A percentile compares a stretch with the other conserved stretches of the same genome.
Evolutionary conservation across 2,329 filamentous ascomycete species (phyloP).

Genomic region (Amylocarpus encephaloides): DNA sequence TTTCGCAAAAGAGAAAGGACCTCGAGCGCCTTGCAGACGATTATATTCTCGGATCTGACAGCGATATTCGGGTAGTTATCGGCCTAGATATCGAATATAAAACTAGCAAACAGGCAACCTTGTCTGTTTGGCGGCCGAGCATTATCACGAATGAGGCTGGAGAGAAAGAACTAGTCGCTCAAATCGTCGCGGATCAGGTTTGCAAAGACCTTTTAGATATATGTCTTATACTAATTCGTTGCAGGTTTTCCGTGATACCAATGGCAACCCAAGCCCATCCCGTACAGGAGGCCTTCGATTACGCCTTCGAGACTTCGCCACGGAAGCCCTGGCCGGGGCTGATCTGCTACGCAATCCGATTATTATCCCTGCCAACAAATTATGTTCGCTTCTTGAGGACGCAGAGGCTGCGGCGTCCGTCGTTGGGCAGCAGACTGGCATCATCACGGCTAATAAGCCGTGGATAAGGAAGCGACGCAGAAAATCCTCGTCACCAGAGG

Average conservation of each 20-base stretch:
- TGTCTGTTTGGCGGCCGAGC: slow-evolving; percentile 30
- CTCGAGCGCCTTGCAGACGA: slow-evolving; percentile 28
- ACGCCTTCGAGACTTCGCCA: slow-evolving; percentile 12
- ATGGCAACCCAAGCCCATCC: slow-evolving; percentile 13
- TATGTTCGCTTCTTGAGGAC: slow-evolving; percentile 12
- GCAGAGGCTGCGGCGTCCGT: slow-evolving; percentile 9
- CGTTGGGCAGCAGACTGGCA: slow-evolving; percentile 13
- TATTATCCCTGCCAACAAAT: slow-evolving; percentile 10
- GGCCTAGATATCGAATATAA: slow-evolving; percentile 32
- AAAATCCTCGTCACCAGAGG: slow-evolving; percentile 14
- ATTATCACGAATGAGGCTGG: slow-evolving; percentile 18
- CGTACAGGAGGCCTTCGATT: slow-evolving; percentile 8
- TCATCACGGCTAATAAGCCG: slow-evolving; percentile 12
- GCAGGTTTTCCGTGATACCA: slow-evolving; percentile 13
- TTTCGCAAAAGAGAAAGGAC: slow-evolving; percentile 28
- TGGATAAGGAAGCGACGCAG: slow-evolving; percentile 16
- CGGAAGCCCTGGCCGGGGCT: slow-evolving; percentile 9
- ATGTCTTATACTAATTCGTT: slow-evolving; percentile 7
- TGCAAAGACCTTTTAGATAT: slow-evolving; percentile 6
- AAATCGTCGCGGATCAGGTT: slow-evolving; percentile 18
- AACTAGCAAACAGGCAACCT: slow-evolving; percentile 24
- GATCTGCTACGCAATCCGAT: slow-evolving; percentile 11
- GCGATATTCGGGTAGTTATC: slow-evolving; percentile 29
- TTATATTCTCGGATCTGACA: slow-evolving; percentile 29
- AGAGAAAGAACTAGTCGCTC: slow-evolving; percentile 7